Percentiles rank a stretch among this genome's conserved stretches.
Conservation (phyloP, 2,329 filamentous ascomycete species). For the Fusarium anthophilum region DNA sequence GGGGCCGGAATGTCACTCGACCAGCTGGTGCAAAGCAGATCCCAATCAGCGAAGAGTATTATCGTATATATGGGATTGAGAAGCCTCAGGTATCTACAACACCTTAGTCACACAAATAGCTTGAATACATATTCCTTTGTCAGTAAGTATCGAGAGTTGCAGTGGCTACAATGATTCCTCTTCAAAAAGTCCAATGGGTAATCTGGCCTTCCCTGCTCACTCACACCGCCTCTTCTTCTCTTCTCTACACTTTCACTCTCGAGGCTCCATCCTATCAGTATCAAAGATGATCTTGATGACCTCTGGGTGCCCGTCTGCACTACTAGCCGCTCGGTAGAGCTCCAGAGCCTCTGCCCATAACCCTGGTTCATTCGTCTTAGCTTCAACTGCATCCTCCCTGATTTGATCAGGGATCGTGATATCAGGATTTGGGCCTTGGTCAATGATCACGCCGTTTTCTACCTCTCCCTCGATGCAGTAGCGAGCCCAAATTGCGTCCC, state of each 20-base stretch:
- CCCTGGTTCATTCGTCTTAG: not conserved
- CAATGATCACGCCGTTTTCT: not conserved
- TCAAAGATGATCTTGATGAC: not conserved
- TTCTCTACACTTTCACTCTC: not conserved
- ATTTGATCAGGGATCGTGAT: not conserved
- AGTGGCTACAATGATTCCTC: not conserved
- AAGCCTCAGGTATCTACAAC: not conserved
- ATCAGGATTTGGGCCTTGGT: not conserved
- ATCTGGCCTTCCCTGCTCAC: not conserved
- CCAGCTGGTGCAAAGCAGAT: not conserved
- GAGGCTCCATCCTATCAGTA: not conserved
- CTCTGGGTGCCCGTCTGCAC: not conserved
- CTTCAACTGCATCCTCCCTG: not conserved
- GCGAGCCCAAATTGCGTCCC: not conserved
- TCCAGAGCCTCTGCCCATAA: not conserved
- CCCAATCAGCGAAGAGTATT: conserved; percentile 8
- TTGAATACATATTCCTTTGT: too few species aligned
- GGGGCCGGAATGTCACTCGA: not conserved
- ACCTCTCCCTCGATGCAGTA: not conserved
- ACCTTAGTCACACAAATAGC: not conserved
- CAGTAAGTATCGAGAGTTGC: too few species aligned
- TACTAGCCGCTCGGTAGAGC: not conserved
- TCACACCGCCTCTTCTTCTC: not conserved
- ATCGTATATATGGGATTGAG: not conserved
- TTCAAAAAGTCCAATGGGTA: not conserved